Base-by-base conservation (phyloP, 2,329 filamentous ascomycete species). In the Fusarium veterinarium region DNA sequence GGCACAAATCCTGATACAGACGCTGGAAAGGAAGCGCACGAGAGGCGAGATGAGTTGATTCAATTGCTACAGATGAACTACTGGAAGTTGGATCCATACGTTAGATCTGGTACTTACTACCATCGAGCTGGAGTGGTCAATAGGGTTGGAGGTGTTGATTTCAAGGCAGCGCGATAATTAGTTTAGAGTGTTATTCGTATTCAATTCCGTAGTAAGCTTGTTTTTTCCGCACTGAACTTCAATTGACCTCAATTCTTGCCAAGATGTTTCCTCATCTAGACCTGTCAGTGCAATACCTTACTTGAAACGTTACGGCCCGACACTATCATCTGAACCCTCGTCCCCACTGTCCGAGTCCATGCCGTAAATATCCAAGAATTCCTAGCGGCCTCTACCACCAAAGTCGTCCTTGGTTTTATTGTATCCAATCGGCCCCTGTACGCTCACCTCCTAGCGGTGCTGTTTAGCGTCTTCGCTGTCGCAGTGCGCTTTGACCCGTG, bases 51-150 rank as follows among this genome's bases (percentile, higher is more conserved):
- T 37, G 79, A 80, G 4, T 46, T 92, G 31, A 86, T 87, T 6
- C 83, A 85, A 60, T 76, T 85, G 57, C 75, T 93, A 67, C 81
- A 85, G 56, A 80, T 83, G 40, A 92, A 91, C 67, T 94, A 93
- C 81, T 94, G 92, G 92, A 84, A 87, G 69, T 79, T 93, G 61
- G 92, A 94, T 80, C 90, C 90, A 5, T 92, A 91, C 77, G 79
- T 93, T 23, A 84, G 92, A 38, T 90, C 91, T 13, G 56, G 23
- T 20, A 75, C 73, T n/a, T 76, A 76, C 31, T 75, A 76, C 23
- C 73, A 75, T 20, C 65, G 73, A 31, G 67, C 42, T 13, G 73
- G 73, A 11, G 71, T 71, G 16, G 30, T 73, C n/a, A 69, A 64
- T 28, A 40, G 60, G n/a, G 28, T 19, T 14, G 73, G 73, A 8